Percentiles rank a stretch among this genome's conserved stretches.
Evolutionary conservation across 352 stramenopile genomes (phyloP).

Genomic region (Globisporangium perplexum): DNA sequence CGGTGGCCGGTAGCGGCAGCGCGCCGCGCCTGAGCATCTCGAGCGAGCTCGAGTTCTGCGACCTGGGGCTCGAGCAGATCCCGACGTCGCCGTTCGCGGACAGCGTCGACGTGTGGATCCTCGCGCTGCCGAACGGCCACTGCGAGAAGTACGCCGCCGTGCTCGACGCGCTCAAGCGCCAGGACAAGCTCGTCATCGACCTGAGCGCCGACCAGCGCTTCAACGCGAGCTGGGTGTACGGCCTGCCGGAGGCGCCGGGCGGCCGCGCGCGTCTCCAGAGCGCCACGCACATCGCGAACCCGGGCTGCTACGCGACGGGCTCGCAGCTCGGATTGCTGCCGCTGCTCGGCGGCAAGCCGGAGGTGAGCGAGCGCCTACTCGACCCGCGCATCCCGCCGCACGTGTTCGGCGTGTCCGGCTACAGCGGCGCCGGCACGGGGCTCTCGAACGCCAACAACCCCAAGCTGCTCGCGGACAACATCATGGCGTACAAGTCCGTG

Average conservation of each 20-base stretch:
- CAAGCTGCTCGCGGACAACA: conserved; percentile 75
- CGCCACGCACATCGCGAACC: conserved; percentile 84
- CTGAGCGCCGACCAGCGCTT: conserved; percentile 88
- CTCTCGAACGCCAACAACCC: conserved; percentile 82
- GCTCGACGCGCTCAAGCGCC: conserved; percentile 56
- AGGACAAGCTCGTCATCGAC: conserved; percentile 84
- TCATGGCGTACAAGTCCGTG: conserved; percentile 89
- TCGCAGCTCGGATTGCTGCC: conserved; percentile 75
- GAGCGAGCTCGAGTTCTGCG: conserved; percentile 74
- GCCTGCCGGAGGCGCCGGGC: conserved; percentile 69
- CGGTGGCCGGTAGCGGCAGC: conserved; percentile 16
- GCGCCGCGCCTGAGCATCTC: conserved; percentile 48
- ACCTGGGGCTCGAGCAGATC: conserved; percentile 76
- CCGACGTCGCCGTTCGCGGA: conserved; percentile 59
- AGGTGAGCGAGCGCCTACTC: conserved; percentile 43
- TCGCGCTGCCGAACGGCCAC: conserved; percentile 85
- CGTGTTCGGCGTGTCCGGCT: conserved; percentile 86
- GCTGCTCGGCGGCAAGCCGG: conserved; percentile 61
- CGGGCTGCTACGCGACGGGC: conserved; percentile 85
- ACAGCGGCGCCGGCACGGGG: conserved; percentile 81
- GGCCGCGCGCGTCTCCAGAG: conserved; percentile 47
- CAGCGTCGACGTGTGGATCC: conserved; percentile 81
- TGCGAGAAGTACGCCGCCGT: conserved; percentile 75
- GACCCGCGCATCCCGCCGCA: conserved; percentile 64
- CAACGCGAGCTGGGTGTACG: conserved; percentile 82